Evolutionary conservation across 495 filamentous ascomycete genomes (phyloP), one percentile per base, ranked within the genome.

Genomic region (Poronia punctata): DNA sequence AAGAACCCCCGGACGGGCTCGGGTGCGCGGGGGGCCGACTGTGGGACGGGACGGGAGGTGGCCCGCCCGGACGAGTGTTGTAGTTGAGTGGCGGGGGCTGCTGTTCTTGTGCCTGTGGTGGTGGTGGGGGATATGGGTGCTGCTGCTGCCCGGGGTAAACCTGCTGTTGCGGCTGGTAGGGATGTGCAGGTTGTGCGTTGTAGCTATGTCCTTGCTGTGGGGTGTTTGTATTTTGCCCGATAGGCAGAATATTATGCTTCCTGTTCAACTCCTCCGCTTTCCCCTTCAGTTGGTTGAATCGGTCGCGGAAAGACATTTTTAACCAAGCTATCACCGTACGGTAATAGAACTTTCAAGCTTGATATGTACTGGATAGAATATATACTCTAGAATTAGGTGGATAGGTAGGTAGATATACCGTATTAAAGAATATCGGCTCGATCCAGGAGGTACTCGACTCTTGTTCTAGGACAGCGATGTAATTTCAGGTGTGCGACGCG

Each of bases 221-320:
- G 7, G 11, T 26, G 30, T 16, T 25, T 21, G 9, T 35, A 24
- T 30, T 46, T 18, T 41, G 43, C 38, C 43, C 33, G 12, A 41
- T 33, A 12, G 36, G 43, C 6, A 42, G 45, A 27, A 37, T 33
- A 37, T 32, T 38, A 37, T 46, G 50, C 43, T 40, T 54, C 27
- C 28, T 39, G 28, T 41, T 58, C 39, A 30, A 45, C 42, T 38
- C 43, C 15, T 46, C 43, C 4, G 36, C 43, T 30, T 46, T 46
- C 18, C 12, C 37, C 36, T 46, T 46, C 1, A 46, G 22, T 12
- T 46, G 35, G 14, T 46, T 35, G 10, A 46, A 38, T 7, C n/a
- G 24, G 24, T 27, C 24, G 7, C n/a, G 7, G 12, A 46, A 46
- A 7, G 43, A 35, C 43, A 46, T 46, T 11, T 7, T 45, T 20